These are phyloP conservation scores for Pseudomassariella vexata DNA, from an alignment of 2,329 filamentous ascomycete genomes.

Conservation along the genomic window DNA sequence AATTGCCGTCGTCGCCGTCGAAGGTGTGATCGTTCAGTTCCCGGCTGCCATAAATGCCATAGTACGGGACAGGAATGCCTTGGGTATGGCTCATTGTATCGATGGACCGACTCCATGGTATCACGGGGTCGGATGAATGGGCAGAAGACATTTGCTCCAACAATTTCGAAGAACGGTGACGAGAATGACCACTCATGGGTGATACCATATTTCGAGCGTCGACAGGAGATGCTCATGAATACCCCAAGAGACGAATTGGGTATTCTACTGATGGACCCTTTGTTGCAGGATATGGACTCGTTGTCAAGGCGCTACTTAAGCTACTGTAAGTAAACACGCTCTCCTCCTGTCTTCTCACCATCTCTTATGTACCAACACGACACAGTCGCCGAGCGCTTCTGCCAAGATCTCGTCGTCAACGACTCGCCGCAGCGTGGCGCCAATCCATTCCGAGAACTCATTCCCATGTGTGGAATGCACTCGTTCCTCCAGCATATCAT, in stretches of 20 bases:
- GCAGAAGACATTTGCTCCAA: conserved; percentile 7
- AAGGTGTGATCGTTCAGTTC: conserved; percentile 56
- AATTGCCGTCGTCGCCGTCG: conserved; percentile 56
- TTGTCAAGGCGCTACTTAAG: conserved; percentile 41
- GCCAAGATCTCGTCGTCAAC: conserved; percentile 47
- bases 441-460: conserved; percentile 43
- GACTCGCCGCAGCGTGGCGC: conserved; percentile 31
- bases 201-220: too few relatives aligned
- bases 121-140: conserved; percentile 38
- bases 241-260: too few relatives aligned
- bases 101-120: conserved; percentile 52
- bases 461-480: conserved; percentile 39
- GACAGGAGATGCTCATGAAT: too few relatives aligned
- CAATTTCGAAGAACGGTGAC: too few relatives aligned
- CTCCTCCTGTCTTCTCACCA: background rate
- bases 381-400: conserved; percentile 30
- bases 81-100: conserved; percentile 55
- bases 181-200: too few relatives aligned
- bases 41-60: conserved; percentile 54
- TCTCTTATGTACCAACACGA: conserved; percentile 4
- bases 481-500: conserved; percentile 42
- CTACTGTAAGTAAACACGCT: conserved; percentile 38
- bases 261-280: conserved; percentile 44
- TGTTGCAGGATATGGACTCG: conserved; percentile 46
- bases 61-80: conserved; percentile 51